phyloP scores from a whole-genome alignment of 805 yeast genomes.

The Ogataea paradorogensis region DNA sequence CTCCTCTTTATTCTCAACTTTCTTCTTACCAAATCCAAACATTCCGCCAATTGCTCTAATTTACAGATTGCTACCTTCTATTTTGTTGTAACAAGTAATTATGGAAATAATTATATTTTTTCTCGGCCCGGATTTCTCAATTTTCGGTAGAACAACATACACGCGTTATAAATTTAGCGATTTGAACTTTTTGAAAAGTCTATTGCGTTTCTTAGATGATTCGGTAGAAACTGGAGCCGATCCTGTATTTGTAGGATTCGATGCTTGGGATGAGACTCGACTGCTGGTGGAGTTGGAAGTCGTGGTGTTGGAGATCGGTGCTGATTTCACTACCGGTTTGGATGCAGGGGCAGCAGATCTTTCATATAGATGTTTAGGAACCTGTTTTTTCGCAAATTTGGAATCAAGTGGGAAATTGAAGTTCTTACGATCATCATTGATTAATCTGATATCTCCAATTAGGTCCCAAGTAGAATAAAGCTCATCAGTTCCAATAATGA shows the following conservation, averaged over 20 bases:
- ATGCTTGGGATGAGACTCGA: slow-evolving; percentile 6
- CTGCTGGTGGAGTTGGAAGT: slow-evolving; percentile 9
- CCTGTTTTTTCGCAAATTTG: slow-evolving; percentile 15
- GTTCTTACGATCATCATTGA: slow-evolving; percentile 25
- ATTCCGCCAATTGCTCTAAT: slow-evolving; percentile 2
- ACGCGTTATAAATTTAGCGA: slow-evolving; percentile 18
- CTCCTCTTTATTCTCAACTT: slow-evolving; percentile 8
- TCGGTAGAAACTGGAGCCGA: slow-evolving; percentile 11
- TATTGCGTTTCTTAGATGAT: slow-evolving; percentile 19
- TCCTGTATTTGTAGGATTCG: slow-evolving; percentile 1
- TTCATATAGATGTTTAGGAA: slow-evolving; percentile 24
- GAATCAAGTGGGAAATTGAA: slow-evolving; percentile 27
- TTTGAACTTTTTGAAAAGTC: slow-evolving; percentile 25
- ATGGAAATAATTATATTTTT: neutral
- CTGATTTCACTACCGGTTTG: neutral
- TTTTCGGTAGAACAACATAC: slow-evolving; percentile 2
- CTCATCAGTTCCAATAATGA: slow-evolving; percentile 79
- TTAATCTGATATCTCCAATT: slow-evolving; percentile 31
- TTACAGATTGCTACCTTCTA: neutral
- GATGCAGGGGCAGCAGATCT: slow-evolving; percentile 17
- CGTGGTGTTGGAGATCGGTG: slow-evolving; percentile 1
- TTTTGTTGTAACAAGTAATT: neutral
- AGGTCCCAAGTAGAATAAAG: slow-evolving; percentile 46
- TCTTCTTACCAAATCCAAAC: slow-evolving; percentile 30
- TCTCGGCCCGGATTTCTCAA: neutral